Conservation (phyloP, 2,329 filamentous ascomycete genomes). For the Allantophomopsis lycopodina region DNA sequence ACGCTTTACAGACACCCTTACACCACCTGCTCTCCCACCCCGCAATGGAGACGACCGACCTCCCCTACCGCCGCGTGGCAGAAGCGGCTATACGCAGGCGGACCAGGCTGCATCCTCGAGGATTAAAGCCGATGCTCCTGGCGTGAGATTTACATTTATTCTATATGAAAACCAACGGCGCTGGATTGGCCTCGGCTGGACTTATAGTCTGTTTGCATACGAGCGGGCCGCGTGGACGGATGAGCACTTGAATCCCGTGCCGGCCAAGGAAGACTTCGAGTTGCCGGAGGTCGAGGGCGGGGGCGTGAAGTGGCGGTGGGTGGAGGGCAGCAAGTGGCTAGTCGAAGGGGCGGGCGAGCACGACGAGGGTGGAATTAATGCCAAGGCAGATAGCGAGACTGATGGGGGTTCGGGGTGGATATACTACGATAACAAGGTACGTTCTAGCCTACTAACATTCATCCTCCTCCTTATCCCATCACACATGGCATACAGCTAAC, state of each 20-base stretch:
- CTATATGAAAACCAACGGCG: constrained; percentile 92
- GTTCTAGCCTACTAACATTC: constrained; percentile 6
- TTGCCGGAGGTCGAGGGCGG: constrained; percentile 53
- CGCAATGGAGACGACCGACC: constrained; percentile 17
- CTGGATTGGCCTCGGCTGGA: constrained; percentile 94
- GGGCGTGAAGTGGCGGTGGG: constrained; percentile 65
- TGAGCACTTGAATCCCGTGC: constrained; percentile 75
- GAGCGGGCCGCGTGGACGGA: constrained; percentile 90
- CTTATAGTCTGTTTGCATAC: constrained; percentile 77
- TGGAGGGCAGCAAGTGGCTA: constrained; percentile 70
- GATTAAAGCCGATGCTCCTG: constrained; percentile 43
- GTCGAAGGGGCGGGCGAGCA: constrained; percentile 61
- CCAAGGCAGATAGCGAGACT: constrained; percentile 16
- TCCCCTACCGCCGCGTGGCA: constrained; percentile 14
- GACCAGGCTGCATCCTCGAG: constrained; percentile 21
- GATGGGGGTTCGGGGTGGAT: constrained; percentile 68
- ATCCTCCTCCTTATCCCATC: neutral
- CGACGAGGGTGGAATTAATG: constrained; percentile 24
- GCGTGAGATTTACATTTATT: constrained; percentile 91
- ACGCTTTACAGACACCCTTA: constrained; percentile 43
- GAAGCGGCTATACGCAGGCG: constrained; percentile 9
- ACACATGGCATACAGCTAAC: constrained; percentile 4
- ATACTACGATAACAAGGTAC: constrained; percentile 93
- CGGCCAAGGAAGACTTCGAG: constrained; percentile 59
- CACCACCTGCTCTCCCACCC: constrained; percentile 8